phyloP scores from a whole-genome alignment of 2,329 filamentous ascomycete genomes.

The Trichoderma afroharzianum region DNA sequence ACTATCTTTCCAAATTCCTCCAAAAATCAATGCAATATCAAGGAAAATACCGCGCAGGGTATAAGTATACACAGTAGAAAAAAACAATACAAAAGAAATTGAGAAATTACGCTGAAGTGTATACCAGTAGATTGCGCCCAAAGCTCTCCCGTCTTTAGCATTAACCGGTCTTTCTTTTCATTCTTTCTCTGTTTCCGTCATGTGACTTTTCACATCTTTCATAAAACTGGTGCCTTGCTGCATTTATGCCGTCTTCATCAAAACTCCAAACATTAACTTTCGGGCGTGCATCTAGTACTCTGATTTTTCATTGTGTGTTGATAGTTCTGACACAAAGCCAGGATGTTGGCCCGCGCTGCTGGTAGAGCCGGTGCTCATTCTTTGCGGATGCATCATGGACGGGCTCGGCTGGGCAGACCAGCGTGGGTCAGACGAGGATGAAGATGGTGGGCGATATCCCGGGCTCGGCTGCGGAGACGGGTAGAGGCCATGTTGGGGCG shows the following conservation, averaged over 20 bases:
- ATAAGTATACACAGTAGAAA: conserved; percentile 7
- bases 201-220: background rate
- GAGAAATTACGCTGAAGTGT: background rate
- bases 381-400: conserved; percentile 22
- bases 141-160: background rate
- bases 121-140: background rate
- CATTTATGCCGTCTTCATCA: background rate
- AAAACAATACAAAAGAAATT: background rate
- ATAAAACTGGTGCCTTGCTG: background rate
- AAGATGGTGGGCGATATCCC: conserved; percentile 25
- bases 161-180: background rate
- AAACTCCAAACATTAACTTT: background rate
- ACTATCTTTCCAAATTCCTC: conserved; percentile 2
- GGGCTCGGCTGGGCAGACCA: conserved; percentile 39
- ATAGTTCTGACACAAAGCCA: conserved; percentile 43
- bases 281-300: conserved; percentile 32
- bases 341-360: conserved; percentile 37
- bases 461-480: conserved; percentile 26
- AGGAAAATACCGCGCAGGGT: background rate
- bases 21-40: background rate
- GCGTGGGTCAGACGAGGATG: conserved; percentile 25
- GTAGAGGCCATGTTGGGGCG: conserved; percentile 26
- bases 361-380: conserved; percentile 27
- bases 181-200: background rate
- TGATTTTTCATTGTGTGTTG: conserved; percentile 46